phyloP scores from a whole-genome alignment of 257 asterid species.

The Capsicum pubescens region DNA sequence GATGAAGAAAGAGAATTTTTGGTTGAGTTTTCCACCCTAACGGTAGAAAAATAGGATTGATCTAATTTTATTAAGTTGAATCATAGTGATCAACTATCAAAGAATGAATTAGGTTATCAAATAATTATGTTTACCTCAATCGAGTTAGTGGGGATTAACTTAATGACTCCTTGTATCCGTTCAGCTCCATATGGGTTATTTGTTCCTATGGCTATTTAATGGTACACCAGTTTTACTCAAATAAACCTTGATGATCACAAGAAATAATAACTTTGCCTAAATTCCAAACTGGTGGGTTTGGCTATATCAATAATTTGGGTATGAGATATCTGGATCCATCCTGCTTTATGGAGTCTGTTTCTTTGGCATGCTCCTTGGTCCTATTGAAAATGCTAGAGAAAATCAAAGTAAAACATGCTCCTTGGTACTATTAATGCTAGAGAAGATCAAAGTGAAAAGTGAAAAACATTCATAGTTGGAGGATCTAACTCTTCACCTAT shows the following conservation, averaged over 20 bases:
- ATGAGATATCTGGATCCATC: background rate
- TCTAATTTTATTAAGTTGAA: too few relatives aligned
- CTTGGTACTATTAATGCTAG: background rate
- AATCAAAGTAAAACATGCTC: background rate
- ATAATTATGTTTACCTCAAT: background rate
- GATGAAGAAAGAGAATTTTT: too few relatives aligned
- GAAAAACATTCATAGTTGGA: background rate
- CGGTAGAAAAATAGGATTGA: background rate
- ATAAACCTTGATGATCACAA: background rate
- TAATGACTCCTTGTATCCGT: too few relatives aligned
- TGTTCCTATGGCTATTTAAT: background rate
- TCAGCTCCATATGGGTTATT: background rate
- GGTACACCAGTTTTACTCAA: background rate
- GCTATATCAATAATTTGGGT: background rate
- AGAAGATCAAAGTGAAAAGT: background rate
- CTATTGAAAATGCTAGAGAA: background rate
- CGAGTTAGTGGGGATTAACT: background rate
- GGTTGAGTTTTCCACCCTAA: background rate
- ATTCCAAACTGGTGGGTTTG: background rate
- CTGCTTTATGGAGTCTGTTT: background rate
- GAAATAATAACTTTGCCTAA: background rate
- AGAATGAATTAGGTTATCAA: background rate
- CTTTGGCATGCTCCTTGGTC: background rate
- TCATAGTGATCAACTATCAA: background rate
- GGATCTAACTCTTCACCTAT: background rate